Percentiles rank a stretch among this genome's conserved stretches.
Evolutionary conservation across 176 grass and related monocot species (phyloP).

Genomic region (Aechmea fasciata): DNA sequence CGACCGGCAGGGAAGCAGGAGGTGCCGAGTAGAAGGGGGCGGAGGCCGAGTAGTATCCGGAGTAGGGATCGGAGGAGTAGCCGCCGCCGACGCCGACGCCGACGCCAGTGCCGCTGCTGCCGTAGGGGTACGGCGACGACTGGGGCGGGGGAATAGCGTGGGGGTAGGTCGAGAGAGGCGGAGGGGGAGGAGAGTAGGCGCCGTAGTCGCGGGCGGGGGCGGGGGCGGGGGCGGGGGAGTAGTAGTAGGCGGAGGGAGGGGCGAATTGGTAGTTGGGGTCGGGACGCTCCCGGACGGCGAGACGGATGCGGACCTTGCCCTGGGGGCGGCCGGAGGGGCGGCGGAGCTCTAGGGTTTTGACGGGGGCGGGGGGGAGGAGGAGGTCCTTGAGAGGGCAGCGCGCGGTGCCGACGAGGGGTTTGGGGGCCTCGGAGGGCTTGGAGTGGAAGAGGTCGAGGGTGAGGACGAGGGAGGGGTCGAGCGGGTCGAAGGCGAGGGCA

Average conservation of each 20-base stretch:
- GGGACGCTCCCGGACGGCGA: constrained; percentile 53
- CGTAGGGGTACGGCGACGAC: constrained; percentile 4
- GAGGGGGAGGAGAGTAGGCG: constrained; percentile 50
- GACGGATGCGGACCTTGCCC: constrained; percentile 66
- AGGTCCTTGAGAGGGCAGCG: constrained; percentile 58
- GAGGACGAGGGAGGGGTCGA: constrained; percentile 59
- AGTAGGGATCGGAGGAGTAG: constrained; percentile 25
- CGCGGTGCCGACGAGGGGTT: constrained; percentile 78
- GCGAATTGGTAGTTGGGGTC: constrained; percentile 54
- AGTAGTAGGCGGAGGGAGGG: constrained; percentile 31
- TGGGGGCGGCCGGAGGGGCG: constrained; percentile 85
- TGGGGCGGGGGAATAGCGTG: not conserved
- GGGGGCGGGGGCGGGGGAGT: constrained; percentile 23
- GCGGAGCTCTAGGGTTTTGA: constrained; percentile 59
- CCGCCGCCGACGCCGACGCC: not conserved
- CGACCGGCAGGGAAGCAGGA: constrained; percentile 7
- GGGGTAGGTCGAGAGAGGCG: constrained; percentile 19
- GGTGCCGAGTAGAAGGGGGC: constrained; percentile 37
- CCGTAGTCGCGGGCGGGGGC: constrained; percentile 25
- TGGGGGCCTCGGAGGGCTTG: constrained; percentile 87
- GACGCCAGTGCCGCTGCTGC: constrained; percentile 14
- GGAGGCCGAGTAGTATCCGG: constrained; percentile 30
- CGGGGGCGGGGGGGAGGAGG: constrained; percentile 28
- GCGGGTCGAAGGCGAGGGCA: constrained; percentile 50
- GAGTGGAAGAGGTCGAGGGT: constrained; percentile 88